A percentile compares a stretch with the other conserved stretches of the same genome.
These are phyloP conservation scores for Microdochium nivale DNA, from an alignment of 2,329 filamentous ascomycete genomes.

Conservation along the genomic window DNA sequence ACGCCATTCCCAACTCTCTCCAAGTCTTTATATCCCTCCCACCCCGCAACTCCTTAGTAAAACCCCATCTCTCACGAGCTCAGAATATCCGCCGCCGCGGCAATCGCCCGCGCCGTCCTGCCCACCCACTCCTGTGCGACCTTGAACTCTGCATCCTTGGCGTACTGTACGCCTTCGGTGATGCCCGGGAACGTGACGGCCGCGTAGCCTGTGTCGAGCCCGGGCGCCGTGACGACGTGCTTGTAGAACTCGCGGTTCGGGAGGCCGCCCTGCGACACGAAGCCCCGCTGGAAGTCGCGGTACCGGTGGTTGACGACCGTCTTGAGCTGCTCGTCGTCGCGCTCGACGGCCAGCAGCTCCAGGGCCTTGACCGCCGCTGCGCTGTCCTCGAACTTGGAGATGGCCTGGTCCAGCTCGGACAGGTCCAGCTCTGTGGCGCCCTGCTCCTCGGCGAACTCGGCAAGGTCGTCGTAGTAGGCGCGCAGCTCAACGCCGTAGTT, in stretches of 20 bases:
- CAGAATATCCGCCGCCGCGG: slow-evolving; percentile 24
- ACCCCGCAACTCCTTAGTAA: too few species aligned
- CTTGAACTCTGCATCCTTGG: slow-evolving; percentile 26
- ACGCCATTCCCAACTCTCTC: too few species aligned
- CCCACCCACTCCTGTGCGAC: slow-evolving; percentile 24
- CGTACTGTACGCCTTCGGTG: slow-evolving; percentile 51
- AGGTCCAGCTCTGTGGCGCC: slow-evolving; percentile 27
- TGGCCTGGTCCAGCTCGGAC: slow-evolving; percentile 25
- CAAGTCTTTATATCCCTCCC: too few species aligned
- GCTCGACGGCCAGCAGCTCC: slow-evolving; percentile 18
- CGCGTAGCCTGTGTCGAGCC: slow-evolving; percentile 35
- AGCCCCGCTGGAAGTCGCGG: slow-evolving; percentile 37
- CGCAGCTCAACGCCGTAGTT: slow-evolving; percentile 31
- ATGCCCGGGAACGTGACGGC: slow-evolving; percentile 44
- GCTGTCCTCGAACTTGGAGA: slow-evolving; percentile 24
- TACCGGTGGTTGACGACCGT: slow-evolving; percentile 35
- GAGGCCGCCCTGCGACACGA: slow-evolving; percentile 37
- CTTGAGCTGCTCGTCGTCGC: slow-evolving; percentile 18
- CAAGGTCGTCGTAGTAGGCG: slow-evolving; percentile 27
- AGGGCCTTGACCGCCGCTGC: slow-evolving; percentile 23
- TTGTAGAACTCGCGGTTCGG: slow-evolving; percentile 35
- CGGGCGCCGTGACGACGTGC: slow-evolving; percentile 23
- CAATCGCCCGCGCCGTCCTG: slow-evolving; percentile 24
- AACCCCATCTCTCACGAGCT: slow-evolving; percentile 18
- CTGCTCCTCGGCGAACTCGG: slow-evolving; percentile 20